Conservation (phyloP, 331 rosid species). For the Malus hybrid region DNA sequence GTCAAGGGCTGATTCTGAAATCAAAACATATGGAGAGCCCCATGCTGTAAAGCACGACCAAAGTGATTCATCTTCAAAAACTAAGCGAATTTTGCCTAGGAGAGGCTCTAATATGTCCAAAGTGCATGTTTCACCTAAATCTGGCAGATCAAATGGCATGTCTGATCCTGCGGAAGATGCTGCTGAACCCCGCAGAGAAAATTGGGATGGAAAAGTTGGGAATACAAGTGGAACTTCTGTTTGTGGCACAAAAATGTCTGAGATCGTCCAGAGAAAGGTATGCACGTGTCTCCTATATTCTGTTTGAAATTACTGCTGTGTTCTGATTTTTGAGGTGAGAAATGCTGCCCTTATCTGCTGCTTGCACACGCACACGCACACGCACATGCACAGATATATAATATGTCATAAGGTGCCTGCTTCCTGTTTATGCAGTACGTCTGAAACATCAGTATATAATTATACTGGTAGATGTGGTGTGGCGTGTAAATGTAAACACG, state of each 20-base stretch:
- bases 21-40: constrained; percentile 48
- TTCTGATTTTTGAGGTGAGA: background rate
- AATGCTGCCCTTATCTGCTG: background rate
- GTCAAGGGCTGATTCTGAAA: constrained; percentile 48
- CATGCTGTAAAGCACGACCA: constrained; percentile 59
- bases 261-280: constrained; percentile 85
- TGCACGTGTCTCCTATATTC: background rate
- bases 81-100: constrained; percentile 62
- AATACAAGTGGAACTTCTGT: constrained; percentile 53
- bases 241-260: constrained; percentile 67
- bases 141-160: constrained; percentile 59
- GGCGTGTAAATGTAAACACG: background rate
- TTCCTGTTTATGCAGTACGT: background rate
- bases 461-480: background rate
- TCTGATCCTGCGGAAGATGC: constrained; percentile 59
- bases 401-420: constrained; percentile 9
- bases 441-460: background rate
- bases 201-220: constrained; percentile 60
- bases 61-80: constrained; percentile 51
- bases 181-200: constrained; percentile 61
- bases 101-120: constrained; percentile 54
- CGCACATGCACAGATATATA: background rate
- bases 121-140: constrained; percentile 43
- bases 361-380: background rate
- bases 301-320: background rate